Conservation (phyloP, 306 rosid genomes). For the Myrica gale region DNA sequence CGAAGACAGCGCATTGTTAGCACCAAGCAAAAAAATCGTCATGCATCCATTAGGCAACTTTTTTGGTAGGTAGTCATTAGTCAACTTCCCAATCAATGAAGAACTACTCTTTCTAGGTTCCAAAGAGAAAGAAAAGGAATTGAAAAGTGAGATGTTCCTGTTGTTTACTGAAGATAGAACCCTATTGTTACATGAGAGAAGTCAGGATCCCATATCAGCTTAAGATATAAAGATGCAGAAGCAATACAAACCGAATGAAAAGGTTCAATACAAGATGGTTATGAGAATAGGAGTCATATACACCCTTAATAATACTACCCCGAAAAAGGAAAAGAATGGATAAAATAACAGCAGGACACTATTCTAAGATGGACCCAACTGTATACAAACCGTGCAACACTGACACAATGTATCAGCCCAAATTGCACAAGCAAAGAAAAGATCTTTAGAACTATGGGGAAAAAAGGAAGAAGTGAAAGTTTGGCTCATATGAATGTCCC, state of each 20-base stretch:
- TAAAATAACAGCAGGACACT: neutral
- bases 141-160: neutral
- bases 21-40: conserved; percentile 13
- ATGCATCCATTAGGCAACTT: conserved; percentile 12
- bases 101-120: neutral
- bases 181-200: neutral
- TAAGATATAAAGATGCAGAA: neutral
- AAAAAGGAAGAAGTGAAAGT: neutral
- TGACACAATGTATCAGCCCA: conserved; percentile 1
- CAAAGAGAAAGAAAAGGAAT: conserved; percentile 13
- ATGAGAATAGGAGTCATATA: neutral
- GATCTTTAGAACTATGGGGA: too few relatives aligned
- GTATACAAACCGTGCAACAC: neutral
- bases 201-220: neutral
- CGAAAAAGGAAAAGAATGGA: neutral
- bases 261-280: neutral
- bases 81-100: conserved; percentile 1
- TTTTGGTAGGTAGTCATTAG: conserved; percentile 3
- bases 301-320: neutral
- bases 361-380: neutral
- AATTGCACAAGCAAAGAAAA: neutral
- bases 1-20: neutral
- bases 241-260: neutral
- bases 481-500: neutral
- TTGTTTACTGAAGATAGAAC: neutral